Base-by-base conservation (phyloP, 345 rosid genomes). In the Toxicodendron radicans region DNA sequence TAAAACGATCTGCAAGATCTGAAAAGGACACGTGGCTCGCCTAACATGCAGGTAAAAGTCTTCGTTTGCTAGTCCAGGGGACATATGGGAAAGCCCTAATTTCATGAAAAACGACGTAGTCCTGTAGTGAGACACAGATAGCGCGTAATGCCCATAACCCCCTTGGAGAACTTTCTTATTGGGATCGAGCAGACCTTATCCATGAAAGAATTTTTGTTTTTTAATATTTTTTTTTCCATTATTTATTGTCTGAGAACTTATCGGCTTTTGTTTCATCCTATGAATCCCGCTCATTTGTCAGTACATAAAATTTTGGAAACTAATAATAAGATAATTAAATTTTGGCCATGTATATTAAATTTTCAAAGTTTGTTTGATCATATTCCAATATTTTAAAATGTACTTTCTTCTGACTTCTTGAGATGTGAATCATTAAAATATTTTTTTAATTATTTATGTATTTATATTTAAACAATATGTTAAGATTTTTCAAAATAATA, bases 21-120 rank as follows among this genome's bases (percentile, higher is more conserved):
- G 12, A 18, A 62, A 32, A n/a, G 72, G 46, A 73, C 82, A 82
- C 80, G 85, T 78, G 81, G 84, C 64, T 20, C 30, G 7, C n/a
- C 17, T 5, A 20, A 16, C 5, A 68, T 32, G 33, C 43, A 52
- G 61, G 56, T 33, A 64, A 64, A 58, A 68, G 75, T 73, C 66
- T 16, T 18, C 30, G 3, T 27, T 60, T 18, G 32, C 18, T 3
- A 6, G 1, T 10, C 13, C 18, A 0, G 10, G 27, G 17, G 73
- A 38, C 38, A 3, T 38, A 38, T 30, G 21, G 43, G 23, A 13
- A 70, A 3, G 0, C 30, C 60, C 32, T 35, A 9, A 33, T 0
- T 16, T 16, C 24, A n/a, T 2, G 16, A 68, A 11, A 70, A 11
- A 70, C 75, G 79, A 54, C 12, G 71, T 61, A 13, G 1, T 30